These are phyloP conservation scores for Teratosphaeria epicoccoides DNA, from an alignment of 2,329 filamentous ascomycete species.

Conservation along the genomic window DNA sequence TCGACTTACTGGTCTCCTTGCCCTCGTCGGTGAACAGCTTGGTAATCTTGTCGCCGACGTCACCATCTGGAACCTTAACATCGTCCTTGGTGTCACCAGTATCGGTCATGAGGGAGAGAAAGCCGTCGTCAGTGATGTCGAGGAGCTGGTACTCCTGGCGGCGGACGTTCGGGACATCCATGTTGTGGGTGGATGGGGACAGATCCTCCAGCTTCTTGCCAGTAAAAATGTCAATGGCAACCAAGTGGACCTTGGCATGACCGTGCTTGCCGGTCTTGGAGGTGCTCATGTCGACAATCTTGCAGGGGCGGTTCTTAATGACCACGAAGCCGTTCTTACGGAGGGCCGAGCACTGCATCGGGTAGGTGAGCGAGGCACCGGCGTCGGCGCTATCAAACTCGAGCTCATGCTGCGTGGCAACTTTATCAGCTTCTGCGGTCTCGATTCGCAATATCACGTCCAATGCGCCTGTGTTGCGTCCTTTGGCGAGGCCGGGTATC, in stretches of 20 bases:
- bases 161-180: conserved; percentile 91
- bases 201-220: conserved; percentile 99
- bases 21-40: conserved; percentile 70
- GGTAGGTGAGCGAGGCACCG: conserved; percentile 86
- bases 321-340: conserved; percentile 98
- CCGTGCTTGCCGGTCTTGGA: conserved; percentile 99
- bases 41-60: conserved; percentile 76
- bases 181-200: conserved; percentile 92
- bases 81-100: conserved; percentile 86
- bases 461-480: neutral
- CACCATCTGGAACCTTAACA: conserved; percentile 83
- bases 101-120: conserved; percentile 86
- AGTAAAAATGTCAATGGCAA: conserved; percentile 98
- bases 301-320: conserved; percentile 98
- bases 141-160: conserved; percentile 90
- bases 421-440: neutral
- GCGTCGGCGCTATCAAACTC: conserved; percentile 92
- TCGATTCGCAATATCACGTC: neutral
- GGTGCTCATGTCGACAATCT: conserved; percentile 99
- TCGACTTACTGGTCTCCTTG: conserved; percentile 78
- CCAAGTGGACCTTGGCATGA: conserved; percentile 99
- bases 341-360: conserved; percentile 99
- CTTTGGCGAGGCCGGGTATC: neutral
- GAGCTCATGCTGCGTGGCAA: conserved; percentile 42
- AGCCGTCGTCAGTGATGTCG: conserved; percentile 86